Evolutionary conservation across 768 basidiomycete genomes (phyloP), one percentile per base, ranked within the genome.

Genomic region (Rossbeevera mucosa): DNA sequence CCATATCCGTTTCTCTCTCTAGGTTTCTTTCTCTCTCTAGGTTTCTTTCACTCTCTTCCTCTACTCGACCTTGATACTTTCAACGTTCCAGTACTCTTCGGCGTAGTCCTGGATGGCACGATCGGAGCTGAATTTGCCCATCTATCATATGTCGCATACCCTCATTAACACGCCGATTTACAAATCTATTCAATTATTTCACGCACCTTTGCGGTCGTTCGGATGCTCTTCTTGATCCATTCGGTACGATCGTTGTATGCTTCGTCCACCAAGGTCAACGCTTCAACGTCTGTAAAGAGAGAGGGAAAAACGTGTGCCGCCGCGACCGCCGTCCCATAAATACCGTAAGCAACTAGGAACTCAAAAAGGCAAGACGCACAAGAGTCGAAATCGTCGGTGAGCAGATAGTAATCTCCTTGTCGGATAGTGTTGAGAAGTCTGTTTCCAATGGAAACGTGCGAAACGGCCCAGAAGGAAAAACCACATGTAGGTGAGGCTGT

Each of bases 81-180:
- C 86, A 36, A 88, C 74, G 65, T 86, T 89, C 86, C 86, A 89
- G 69, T 85, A 88, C 61, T 84, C 82, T 70, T 95, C 92, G 1
- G 92, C 93, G 61, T 95, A 95, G 66, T 93, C 88, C 59, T 83
- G 82, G 64, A 96, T 94, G 4, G 92, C 90, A 48, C 94, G 80
- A 67, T 98, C 95, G 29, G 89, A 91, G 68, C 91, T 93, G 76
- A 97, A 97, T 64, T 94, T 94, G 69, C 93, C 94, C 94, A 96
- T 97, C 82, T 63, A 54, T 47, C 52, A 54, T 42, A 30, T 54
- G 45, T 57, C 26, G 49, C 58, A 61, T 62, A 81, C 83, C 58
- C 47, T 72, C 82, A 25, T 36, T n/a, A 80, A 81, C n/a, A 81
- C 80, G 12, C 82, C 88, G 47, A 76, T 36, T 18, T 38, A 18